A percentile compares a stretch with the other conserved stretches of the same genome.
Evolutionary conservation across 2,329 filamentous ascomycete genomes (phyloP).

Genomic region (Nemania sp.): DNA sequence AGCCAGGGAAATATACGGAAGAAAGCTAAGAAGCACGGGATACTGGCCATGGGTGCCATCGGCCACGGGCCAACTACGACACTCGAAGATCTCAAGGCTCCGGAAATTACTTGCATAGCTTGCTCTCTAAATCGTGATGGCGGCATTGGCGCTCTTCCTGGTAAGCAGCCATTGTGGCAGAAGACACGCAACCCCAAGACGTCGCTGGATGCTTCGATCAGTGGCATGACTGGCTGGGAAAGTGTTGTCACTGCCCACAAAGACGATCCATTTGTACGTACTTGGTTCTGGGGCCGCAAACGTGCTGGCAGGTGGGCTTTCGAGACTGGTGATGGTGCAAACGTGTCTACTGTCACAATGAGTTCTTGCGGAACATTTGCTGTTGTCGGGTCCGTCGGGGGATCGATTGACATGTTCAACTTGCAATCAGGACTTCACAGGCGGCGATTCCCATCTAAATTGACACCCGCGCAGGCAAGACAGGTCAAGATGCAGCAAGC

Average conservation of each 20-base stretch:
- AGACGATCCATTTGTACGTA: constrained; percentile 80
- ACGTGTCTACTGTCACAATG: constrained; percentile 84
- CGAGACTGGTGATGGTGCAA: constrained; percentile 78
- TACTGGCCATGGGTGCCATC: constrained; percentile 61
- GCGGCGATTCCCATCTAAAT: constrained; percentile 79
- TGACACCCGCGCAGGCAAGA: constrained; percentile 78
- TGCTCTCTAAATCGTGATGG: constrained; percentile 93
- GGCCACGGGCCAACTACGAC: constrained; percentile 64
- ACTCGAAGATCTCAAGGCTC: constrained; percentile 79
- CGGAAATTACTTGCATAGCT: constrained; percentile 88
- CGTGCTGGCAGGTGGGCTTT: constrained; percentile 92
- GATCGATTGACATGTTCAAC: constrained; percentile 93
- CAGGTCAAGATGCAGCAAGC: constrained; percentile 70
- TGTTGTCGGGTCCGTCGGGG: constrained; percentile 79
- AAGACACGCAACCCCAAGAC: constrained; percentile 69
- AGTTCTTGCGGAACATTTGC: constrained; percentile 94
- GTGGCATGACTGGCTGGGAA: constrained; percentile 89
- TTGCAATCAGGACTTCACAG: constrained; percentile 89
- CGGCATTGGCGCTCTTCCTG: constrained; percentile 82
- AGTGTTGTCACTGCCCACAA: constrained; percentile 93
- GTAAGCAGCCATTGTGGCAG: constrained; percentile 81
- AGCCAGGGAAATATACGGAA: constrained; percentile 88
- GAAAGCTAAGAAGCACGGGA: constrained; percentile 85
- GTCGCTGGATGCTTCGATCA: constrained; percentile 68
- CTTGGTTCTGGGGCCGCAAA: constrained; percentile 98